Evolutionary conservation across 2,329 filamentous ascomycete species (phyloP).

Genomic region (Fusarium pseudograminearum): DNA sequence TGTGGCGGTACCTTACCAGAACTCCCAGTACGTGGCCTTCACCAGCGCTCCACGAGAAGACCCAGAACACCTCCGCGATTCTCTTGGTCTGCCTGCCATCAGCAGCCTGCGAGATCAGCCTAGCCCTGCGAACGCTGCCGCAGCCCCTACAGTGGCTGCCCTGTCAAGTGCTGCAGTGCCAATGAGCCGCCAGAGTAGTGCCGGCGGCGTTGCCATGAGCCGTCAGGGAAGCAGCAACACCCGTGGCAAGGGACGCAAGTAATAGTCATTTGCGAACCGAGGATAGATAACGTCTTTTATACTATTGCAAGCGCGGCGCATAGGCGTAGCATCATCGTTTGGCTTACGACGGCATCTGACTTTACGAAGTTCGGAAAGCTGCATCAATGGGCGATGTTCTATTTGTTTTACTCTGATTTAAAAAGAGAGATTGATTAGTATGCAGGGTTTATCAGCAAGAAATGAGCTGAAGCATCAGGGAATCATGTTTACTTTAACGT

Average conservation of each 20-base stretch:
- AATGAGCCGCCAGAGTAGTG: slow-evolving; percentile 69
- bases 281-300: slow-evolving; percentile 34
- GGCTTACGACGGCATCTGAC: slow-evolving; percentile 26
- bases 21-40: slow-evolving; percentile 63
- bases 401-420: slow-evolving; percentile 28
- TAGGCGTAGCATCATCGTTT: slow-evolving; percentile 38
- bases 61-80: slow-evolving; percentile 63
- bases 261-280: slow-evolving; percentile 35
- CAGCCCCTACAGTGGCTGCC: slow-evolving; percentile 43
- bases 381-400: slow-evolving; percentile 15
- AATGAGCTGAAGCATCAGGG: slow-evolving; percentile 11
- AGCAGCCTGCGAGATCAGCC: slow-evolving; percentile 59
- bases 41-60: slow-evolving; percentile 60
- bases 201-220: slow-evolving; percentile 68
- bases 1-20: slow-evolving; percentile 61
- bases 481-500: slow-evolving; percentile 14
- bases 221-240: slow-evolving; percentile 65
- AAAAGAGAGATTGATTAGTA: slow-evolving; percentile 15
- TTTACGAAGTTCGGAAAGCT: slow-evolving; percentile 20
- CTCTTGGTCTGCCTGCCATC: slow-evolving; percentile 61
- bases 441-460: slow-evolving; percentile 9
- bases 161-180: slow-evolving; percentile 56
- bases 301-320: slow-evolving; percentile 50
- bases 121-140: slow-evolving; percentile 46
- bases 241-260: slow-evolving; percentile 60